A percentile compares a stretch with the other conserved stretches of the same genome.
Conservation (phyloP, 805 yeast species). For the Metschnikowia peoriensis region DNA sequence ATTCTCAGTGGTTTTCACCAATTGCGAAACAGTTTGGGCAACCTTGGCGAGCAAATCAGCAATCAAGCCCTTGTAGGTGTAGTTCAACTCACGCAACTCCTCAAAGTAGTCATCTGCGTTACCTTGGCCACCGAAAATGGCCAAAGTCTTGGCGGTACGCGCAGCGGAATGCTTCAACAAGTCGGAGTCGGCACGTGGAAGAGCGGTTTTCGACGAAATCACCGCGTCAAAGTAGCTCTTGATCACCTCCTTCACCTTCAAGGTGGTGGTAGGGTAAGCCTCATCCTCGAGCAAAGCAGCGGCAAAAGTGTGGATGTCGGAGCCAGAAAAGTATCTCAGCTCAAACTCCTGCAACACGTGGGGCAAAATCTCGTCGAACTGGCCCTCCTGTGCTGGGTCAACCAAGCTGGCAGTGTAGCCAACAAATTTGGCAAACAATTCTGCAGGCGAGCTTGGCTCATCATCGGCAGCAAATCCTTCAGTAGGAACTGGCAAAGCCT, state of each 20-base stretch:
- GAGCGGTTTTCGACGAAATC: constrained; percentile 26
- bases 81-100: constrained; percentile 84
- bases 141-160: constrained; percentile 61
- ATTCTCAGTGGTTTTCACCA: constrained; percentile 69
- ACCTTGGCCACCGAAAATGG: constrained; percentile 99
- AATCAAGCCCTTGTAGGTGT: constrained; percentile 72
- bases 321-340: constrained; percentile 57
- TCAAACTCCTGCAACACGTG: constrained; percentile 82
- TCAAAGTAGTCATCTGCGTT: constrained; percentile 96
- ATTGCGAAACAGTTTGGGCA: constrained; percentile 62
- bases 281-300: constrained; percentile 59
- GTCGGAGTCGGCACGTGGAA: constrained; percentile 33
- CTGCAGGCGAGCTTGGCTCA: constrained; percentile 85
- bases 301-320: constrained; percentile 88
- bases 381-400: constrained; percentile 49
- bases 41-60: constrained; percentile 68
- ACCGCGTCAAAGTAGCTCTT: constrained; percentile 64
- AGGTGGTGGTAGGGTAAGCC: constrained; percentile 60
- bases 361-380: constrained; percentile 66
- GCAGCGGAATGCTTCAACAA: constrained; percentile 63
- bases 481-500: constrained; percentile 73
- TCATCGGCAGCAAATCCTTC: constrained; percentile 83
- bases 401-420: constrained; percentile 62
- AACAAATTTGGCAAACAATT: constrained; percentile 77
- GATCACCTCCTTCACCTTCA: constrained; percentile 71